phyloP scores from a whole-genome alignment of 495 filamentous ascomycete species.

The Aspergillus ellipticus region DNA sequence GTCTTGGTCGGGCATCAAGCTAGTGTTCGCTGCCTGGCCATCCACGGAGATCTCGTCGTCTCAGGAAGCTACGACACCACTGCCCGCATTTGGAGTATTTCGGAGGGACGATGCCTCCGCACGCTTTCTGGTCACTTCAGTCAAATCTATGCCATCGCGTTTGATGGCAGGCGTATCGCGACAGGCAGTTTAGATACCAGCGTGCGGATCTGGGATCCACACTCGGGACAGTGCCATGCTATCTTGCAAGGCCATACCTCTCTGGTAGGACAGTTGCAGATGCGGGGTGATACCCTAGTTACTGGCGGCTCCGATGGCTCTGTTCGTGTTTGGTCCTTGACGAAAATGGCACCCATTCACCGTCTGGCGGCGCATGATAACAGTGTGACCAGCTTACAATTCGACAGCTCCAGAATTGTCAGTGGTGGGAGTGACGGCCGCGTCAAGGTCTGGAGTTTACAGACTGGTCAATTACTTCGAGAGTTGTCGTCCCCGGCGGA shows the following conservation, averaged over 20 bases:
- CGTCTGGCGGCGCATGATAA: conserved; percentile 97
- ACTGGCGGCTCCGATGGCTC: conserved; percentile 95
- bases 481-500: conserved; percentile 88
- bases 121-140: conserved; percentile 95
- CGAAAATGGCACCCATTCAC: conserved; percentile 85
- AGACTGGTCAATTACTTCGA: conserved; percentile 82
- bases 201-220: conserved; percentile 94
- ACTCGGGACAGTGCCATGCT: conserved; percentile 81
- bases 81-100: conserved; percentile 95
- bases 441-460: conserved; percentile 95
- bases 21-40: conserved; percentile 91
- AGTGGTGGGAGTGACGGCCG: conserved; percentile 93
- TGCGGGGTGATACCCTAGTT: conserved; percentile 89
- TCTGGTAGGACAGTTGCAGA: conserved; percentile 93
- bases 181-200: conserved; percentile 96
- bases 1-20: conserved; percentile 96
- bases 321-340: conserved; percentile 91
- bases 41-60: conserved; percentile 91
- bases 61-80: conserved; percentile 97
- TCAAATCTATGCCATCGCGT: conserved; percentile 97
- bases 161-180: conserved; percentile 89
- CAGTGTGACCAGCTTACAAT: conserved; percentile 94
- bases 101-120: conserved; percentile 82
- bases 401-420: conserved; percentile 90
- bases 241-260: conserved; percentile 96